Base-by-base conservation (phyloP, 768 basidiomycete species). In the Tubosaeta brunneosetosa region DNA sequence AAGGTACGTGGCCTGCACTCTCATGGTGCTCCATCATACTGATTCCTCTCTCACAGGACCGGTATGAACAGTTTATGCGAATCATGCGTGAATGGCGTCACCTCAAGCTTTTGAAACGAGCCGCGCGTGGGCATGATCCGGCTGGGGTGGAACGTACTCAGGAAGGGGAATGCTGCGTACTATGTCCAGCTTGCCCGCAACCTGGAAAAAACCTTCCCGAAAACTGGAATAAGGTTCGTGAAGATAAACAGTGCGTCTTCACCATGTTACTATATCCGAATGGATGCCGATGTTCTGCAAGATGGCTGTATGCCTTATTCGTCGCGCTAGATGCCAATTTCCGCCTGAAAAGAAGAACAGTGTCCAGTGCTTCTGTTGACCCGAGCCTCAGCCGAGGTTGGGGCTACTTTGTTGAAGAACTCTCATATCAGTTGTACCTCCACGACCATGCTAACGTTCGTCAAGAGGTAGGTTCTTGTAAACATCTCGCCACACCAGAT, bases 241-340 rank as follows among this genome's bases (percentile, higher is more conserved):
- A 33, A 33, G 12, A 47, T 14, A 14, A 8, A n/a, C n/a, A n/a
- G n/a, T n/a, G n/a, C n/a, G n/a, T n/a, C n/a, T n/a, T n/a, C n/a
- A n/a, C n/a, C n/a, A n/a, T n/a, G n/a, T n/a, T n/a, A n/a, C n/a
- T n/a, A n/a, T n/a, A n/a, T n/a, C n/a, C 13, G 5, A 27, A n/a
- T 29, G 27, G 8, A 29, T 29, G 22, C 22, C n/a, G n/a, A n/a
- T n/a, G n/a, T n/a, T n/a, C n/a, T n/a, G n/a, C n/a, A n/a, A 47
- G 45, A 10, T 47, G 52, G 61, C n/a, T 52, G 1, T 69, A 66
- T 42, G 51, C 53, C 0, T 19, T 66, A 0, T 65, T 65, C 27
- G 5, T 70, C 1, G 63, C 65, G 1, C 56, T 65, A 1, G 65
- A 71, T 47, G 65, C 66, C 1, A 66, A 66, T 48, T 71, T 72